Evolutionary conservation across 192 early-diverging fungal genomes (phyloP).

Genomic region (Rhizophagus sp.): DNA sequence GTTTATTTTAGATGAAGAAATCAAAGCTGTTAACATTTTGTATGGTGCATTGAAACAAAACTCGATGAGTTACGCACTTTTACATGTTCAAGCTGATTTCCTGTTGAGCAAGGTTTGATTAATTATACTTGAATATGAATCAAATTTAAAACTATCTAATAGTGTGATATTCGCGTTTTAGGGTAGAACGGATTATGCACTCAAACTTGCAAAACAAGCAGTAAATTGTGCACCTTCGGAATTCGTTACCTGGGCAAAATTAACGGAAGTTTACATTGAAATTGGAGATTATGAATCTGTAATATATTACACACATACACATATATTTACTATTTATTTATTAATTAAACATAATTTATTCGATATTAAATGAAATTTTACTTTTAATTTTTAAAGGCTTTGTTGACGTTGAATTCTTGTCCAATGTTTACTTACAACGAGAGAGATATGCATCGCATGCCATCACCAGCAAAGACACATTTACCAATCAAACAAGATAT

Average conservation of each 20-base stretch:
- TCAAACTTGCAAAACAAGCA: constrained; percentile 88
- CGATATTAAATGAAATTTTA: too few species aligned
- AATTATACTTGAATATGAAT: background rate
- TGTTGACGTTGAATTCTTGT: constrained; percentile 95
- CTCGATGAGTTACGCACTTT: constrained; percentile 79
- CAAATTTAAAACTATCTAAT: background rate
- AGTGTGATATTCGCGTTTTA: constrained; percentile 27
- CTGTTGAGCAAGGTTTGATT: constrained; percentile 68
- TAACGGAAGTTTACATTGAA: constrained; percentile 92
- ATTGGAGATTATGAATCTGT: constrained; percentile 80
- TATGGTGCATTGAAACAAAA: constrained; percentile 79
- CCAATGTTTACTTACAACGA: constrained; percentile 97
- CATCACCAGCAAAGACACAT: constrained; percentile 83
- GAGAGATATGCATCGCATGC: constrained; percentile 88
- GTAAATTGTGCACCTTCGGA: constrained; percentile 95
- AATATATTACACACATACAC: constrained; percentile 24
- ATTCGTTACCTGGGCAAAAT: constrained; percentile 92
- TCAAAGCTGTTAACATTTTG: constrained; percentile 88
- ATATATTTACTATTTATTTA: background rate
- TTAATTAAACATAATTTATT: background rate
- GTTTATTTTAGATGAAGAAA: constrained; percentile 74
- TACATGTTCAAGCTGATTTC: constrained; percentile 92
- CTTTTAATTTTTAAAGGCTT: constrained; percentile 57
- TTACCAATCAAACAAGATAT: constrained; percentile 86
- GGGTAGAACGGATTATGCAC: constrained; percentile 71